These are phyloP conservation scores for Yamadazyma laniorum DNA, from an alignment of 805 yeast genomes.

Conservation along the genomic window DNA sequence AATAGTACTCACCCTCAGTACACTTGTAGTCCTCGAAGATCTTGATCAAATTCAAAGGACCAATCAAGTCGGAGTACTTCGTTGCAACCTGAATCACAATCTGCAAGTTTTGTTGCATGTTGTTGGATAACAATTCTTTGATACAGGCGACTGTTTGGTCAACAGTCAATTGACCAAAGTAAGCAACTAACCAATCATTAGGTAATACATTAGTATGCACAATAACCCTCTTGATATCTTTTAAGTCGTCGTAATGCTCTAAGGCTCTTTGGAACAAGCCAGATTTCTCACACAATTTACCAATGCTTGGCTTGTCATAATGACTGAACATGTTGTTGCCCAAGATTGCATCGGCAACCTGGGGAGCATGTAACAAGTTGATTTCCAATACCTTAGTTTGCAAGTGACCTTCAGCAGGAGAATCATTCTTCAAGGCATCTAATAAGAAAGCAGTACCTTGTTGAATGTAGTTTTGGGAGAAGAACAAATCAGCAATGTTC, in stretches of 20 bases:
- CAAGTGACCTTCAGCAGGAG: conserved; percentile 91
- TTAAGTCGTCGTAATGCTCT: conserved; percentile 91
- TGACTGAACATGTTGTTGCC: conserved; percentile 95
- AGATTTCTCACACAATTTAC: conserved; percentile 91
- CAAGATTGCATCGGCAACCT: conserved; percentile 97
- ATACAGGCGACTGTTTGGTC: conserved; percentile 89
- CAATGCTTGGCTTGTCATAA: conserved; percentile 91
- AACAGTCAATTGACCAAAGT: conserved; percentile 90
- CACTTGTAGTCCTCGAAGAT: conserved; percentile 92
- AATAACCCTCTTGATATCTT: conserved; percentile 92
- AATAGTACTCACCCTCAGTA: conserved; percentile 91
- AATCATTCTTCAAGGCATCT: conserved; percentile 91
- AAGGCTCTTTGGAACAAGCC: conserved; percentile 93
- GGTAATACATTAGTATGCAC: conserved; percentile 84
- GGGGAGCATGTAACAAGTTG: conserved; percentile 94
- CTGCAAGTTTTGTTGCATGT: conserved; percentile 84
- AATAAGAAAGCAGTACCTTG: conserved; percentile 97
- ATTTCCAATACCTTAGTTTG: conserved; percentile 94
- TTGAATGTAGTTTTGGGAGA: conserved; percentile 90
- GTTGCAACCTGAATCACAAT: conserved; percentile 95
- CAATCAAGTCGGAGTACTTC: conserved; percentile 90
- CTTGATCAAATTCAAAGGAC: conserved; percentile 79
- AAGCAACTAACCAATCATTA: conserved; percentile 88
- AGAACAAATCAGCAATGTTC: conserved; percentile 87
- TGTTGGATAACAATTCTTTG: conserved; percentile 75